Base-by-base conservation (phyloP, 108 stramenopile species). In the Cyclotella choctawhatcheeana region DNA sequence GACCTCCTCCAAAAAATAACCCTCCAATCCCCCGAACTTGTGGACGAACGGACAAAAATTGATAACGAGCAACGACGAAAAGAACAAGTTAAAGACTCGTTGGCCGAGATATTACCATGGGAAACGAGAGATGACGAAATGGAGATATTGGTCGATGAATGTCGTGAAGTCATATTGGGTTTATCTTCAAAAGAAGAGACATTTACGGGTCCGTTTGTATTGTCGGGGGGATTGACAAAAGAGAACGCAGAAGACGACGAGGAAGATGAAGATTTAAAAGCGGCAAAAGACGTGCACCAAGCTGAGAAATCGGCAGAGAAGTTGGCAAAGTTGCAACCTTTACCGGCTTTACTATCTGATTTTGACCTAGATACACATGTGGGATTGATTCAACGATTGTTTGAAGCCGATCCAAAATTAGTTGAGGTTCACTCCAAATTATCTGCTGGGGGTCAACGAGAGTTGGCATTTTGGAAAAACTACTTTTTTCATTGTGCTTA, bases 121-220 rank as follows among this genome's bases (percentile, higher is more conserved):
- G 91, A 93, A 50, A 95, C 94, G 29, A 55, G 81, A 26, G 94
- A 95, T 79, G 58, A 63, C 22, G 94, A 91, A 71, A 82, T 92
- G 66, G 94, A 91, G 64, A 95, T 95, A 69, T 65, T 95, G 44
- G 90, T 92, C 43, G 94, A 95, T 31, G 94, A 95, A 71, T 95
- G 94, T 67, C 88, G 78, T 58, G 94, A 95, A 22, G 88, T 84
- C 5, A 95, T 95, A 67, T 65, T 93, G 35, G 79, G 68, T 32
- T 68, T 95, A 64, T 85, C 85, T 62, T 25, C 16, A n/a, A 63
- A 82, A 0, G 77, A 82, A 33, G 85, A 82, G 7, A 91, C 91
- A 10, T 95, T 95, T 59, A 87, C 77, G 21, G 94, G 94, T 5
- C 94, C 94, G 0, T 93, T 83, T 63, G 82, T 85, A 47, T 79